Base-by-base conservation (phyloP, 2,329 filamentous ascomycete genomes). In the Ophiosphaerella korrae region DNA sequence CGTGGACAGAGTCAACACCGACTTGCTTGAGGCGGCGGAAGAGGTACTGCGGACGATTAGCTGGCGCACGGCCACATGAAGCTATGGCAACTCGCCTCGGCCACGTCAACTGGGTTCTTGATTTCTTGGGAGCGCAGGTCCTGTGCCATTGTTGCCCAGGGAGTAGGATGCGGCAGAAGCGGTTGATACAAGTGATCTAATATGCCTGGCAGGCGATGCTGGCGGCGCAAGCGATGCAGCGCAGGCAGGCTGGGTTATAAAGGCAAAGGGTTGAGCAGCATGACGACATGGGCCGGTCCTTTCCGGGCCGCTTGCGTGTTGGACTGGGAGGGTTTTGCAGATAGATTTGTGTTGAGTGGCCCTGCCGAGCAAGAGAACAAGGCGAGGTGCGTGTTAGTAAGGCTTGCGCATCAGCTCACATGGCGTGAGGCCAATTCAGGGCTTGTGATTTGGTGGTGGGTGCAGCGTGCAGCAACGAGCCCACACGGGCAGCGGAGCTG, bases 21-120 rank as follows among this genome's bases (percentile, higher is more conserved):
- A 79, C 70, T 53, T 79, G 67, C 26, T 71, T 64, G 3, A 80
- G 71, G 23, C 77, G 64, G 41, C 55, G 57, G 75, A 75, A 73
- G 42, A 73, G 70, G 55, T 73, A 73, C 70, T 72, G 43, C 7
- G 31, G 7, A n/a, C 9, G 26, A 29, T 62, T 37, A 61, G 52
- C 45, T 48, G 53, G 41, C 41, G 45, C 21, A 2, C 32, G 33
- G 16, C 41, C 31, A 41, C 41, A 41, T 44, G 33, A 31, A 45
- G 16, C 18, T 8, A 12, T 21, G n/a, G n/a, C 11, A 34, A 44
- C 66, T 52, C 32, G 69, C 68, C 66, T 88, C 83, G 48, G 84
- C 84, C 45, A 88, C 82, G 53, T 87, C 82, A 24, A 80, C 64
- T 42, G 74, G 75, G 53, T 76, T 67, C 58, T 76, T 73, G 55